A percentile compares a stretch with the other conserved stretches of the same genome.
These are phyloP conservation scores for Nakazawaea ambrosiae DNA, from an alignment of 805 yeast genomes.

Conservation along the genomic window DNA sequence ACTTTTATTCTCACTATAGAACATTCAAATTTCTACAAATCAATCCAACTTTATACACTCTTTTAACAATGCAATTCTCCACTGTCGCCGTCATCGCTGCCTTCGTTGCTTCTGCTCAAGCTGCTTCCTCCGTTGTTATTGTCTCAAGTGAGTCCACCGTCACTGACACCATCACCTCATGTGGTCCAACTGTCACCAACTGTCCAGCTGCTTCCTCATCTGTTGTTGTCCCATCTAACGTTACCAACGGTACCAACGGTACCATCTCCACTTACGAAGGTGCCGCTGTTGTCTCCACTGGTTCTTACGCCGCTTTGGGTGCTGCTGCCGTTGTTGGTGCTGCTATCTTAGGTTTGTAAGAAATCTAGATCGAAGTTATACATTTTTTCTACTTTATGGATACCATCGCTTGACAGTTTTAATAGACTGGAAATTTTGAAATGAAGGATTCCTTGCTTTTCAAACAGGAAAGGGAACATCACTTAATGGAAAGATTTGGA, in stretches of 20 bases:
- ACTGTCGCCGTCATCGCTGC: constrained; percentile 32
- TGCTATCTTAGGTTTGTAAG: constrained; percentile 28
- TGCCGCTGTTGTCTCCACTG: constrained; percentile 24
- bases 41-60: constrained; percentile 19
- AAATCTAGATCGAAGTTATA: not conserved
- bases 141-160: constrained; percentile 30
- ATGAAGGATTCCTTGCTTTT: no score
- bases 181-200: constrained; percentile 37
- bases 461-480: not conserved
- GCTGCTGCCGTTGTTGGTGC: constrained; percentile 26
- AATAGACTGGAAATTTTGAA: no score
- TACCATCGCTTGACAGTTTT: no score
- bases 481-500: no score
- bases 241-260: constrained; percentile 21
- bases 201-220: constrained; percentile 32
- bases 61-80: constrained; percentile 39
- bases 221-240: constrained; percentile 16
- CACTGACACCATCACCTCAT: constrained; percentile 40
- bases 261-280: constrained; percentile 27
- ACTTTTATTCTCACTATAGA: not conserved
- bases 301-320: constrained; percentile 26
- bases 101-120: constrained; percentile 29
- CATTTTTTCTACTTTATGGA: not conserved
- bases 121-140: constrained; percentile 27
- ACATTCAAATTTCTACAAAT: not conserved